Evolutionary conservation across 2,329 filamentous ascomycete genomes (phyloP), one percentile per base, ranked within the genome.

Genomic region (Graphilbum ipis-grandicollis): DNA sequence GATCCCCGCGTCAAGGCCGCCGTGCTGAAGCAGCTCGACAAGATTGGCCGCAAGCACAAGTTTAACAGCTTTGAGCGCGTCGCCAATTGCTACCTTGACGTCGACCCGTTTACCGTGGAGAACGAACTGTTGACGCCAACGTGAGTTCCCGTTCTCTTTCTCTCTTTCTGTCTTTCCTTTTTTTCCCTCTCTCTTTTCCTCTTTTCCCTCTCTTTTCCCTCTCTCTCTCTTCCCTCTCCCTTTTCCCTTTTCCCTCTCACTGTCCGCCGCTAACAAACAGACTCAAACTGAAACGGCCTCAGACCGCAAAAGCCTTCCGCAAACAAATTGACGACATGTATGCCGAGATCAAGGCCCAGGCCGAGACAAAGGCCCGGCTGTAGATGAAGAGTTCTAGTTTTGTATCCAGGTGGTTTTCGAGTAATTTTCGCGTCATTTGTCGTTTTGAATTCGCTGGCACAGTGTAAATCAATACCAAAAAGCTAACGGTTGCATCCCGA

Each of bases 51-150:
- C 61, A 78, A 76, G 59, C 74, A 81, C 56, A 93, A 90, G 61
- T 86, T 98, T 56, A 90, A 93, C 53, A 82, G 76, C 46, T 96
- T 81, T 48, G 90, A 98, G 66, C 73, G 74, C 44, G 77, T 96
- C 33, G 72, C 69, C 53, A 80, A 77, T 47, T 67, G 79, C 39
- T 58, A 78, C 43, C 59, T 98, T 46, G 76, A 79, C 48, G 48
- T 94, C 13, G 90, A 98, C 41, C 90, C 90, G 2, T 96, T 98
- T 50, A 82, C 75, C 1, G 75, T 96, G 45, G 86, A 93, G 35
- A 98, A 98, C 52, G 81, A 93, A 57, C 65, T 94, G 35, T 60
- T 86, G 52, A 90, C 82, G 17, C 82, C 83, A 18, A 92, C 83
- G 81, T 88, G 70, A 74, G 79, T 72, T 49, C 30, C 19, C 31